Conservation (phyloP, 2,329 filamentous ascomycete species). For the Fusarium subtropicale region DNA sequence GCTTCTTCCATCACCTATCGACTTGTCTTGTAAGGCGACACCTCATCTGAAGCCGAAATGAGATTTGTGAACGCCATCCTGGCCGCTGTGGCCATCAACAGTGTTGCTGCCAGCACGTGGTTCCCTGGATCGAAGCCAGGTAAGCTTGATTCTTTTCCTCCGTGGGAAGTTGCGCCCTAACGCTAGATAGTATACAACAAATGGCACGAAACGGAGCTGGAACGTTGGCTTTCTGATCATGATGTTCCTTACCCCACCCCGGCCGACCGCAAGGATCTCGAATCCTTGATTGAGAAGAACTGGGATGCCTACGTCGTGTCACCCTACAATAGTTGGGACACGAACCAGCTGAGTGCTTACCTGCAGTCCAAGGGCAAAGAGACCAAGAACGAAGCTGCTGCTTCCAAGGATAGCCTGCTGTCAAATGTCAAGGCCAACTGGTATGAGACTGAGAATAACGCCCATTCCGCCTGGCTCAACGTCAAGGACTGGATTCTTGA, state of each 20-base stretch:
- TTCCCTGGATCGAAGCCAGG: constrained; percentile 80
- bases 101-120: constrained; percentile 81
- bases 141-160: constrained; percentile 58
- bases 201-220: constrained; percentile 98
- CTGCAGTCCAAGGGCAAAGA: constrained; percentile 78
- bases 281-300: constrained; percentile 87
- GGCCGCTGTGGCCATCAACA: constrained; percentile 76
- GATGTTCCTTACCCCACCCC: constrained; percentile 90
- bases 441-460: constrained; percentile 83
- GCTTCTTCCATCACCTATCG: not conserved
- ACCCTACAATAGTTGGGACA: constrained; percentile 83
- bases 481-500: constrained; percentile 95
- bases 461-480: constrained; percentile 75
- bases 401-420: constrained; percentile 76
- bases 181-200: constrained; percentile 86
- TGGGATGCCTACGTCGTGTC: constrained; percentile 83
- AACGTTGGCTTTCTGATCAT: constrained; percentile 95
- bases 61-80: constrained; percentile 79
- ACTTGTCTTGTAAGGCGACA: constrained; percentile 3
- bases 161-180: not conserved
- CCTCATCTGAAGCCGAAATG: constrained; percentile 66
- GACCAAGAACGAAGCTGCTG: constrained; percentile 72
- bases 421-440: constrained; percentile 77
- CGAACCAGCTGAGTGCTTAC: constrained; percentile 74
- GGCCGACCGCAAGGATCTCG: constrained; percentile 93